A percentile compares a stretch with the other conserved stretches of the same genome.
Conservation (phyloP, 2,329 filamentous ascomycete genomes). For the Epichloe gansuensis region DNA sequence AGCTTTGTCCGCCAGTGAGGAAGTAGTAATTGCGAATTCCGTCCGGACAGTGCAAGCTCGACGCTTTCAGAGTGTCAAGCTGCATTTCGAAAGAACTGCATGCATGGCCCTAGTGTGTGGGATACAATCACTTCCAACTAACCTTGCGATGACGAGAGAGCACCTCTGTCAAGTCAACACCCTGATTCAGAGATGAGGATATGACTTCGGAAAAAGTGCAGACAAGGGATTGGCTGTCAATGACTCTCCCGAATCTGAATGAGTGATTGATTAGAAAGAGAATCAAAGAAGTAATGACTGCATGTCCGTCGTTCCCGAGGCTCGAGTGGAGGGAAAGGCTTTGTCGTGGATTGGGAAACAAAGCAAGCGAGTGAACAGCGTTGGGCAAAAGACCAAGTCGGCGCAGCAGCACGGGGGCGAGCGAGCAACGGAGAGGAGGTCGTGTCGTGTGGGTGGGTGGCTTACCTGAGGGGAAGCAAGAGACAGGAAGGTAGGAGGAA, state of each 20-base stretch:
- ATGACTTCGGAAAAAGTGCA: conserved; percentile 3
- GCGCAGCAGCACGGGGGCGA: conserved; percentile 6
- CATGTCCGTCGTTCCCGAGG: not conserved
- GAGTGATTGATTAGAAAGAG: conserved; percentile 2
- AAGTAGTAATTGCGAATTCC: not conserved
- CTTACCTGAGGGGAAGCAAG: conserved; percentile 19
- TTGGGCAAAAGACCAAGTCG: conserved; percentile 3
- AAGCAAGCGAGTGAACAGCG: conserved; percentile 6
- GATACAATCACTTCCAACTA: conserved; percentile 5
- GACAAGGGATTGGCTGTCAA: conserved; percentile 6
- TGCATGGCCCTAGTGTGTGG: not conserved
- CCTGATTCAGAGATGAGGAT: not conserved
- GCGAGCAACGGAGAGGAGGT: conserved; percentile 5
- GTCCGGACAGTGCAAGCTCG: not conserved
- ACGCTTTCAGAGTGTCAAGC: not conserved
- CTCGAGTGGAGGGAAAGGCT: not conserved
- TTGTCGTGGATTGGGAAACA: not conserved
- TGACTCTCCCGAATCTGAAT: conserved; percentile 7
- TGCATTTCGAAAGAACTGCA: not conserved
- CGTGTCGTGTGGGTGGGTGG: conserved; percentile 14
- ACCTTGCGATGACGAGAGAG: conserved; percentile 10
- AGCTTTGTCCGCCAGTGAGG: not conserved
- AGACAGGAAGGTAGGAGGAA: conserved; percentile 12
- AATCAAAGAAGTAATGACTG: conserved; percentile 1
- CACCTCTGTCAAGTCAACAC: conserved; percentile 8